Conservation (phyloP, 1,284 basidiomycete species). For the Hymenochaete sp. region DNA sequence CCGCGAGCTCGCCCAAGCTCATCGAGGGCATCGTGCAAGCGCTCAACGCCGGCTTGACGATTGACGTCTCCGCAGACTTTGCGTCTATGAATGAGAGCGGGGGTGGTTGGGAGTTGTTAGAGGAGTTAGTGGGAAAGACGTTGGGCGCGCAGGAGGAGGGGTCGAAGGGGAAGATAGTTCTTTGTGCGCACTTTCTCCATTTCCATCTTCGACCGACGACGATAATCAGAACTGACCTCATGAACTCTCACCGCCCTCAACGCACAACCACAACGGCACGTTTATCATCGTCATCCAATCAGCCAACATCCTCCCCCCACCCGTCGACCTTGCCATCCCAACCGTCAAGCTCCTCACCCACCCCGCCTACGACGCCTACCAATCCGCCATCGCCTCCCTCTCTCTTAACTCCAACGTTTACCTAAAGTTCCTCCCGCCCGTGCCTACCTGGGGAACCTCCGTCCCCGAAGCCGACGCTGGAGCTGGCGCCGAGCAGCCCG, state of each 20-base stretch:
- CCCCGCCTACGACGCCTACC: conserved; percentile 63
- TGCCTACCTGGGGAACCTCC: conserved; percentile 63
- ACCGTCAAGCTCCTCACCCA: conserved; percentile 73
- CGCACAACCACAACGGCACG: conserved; percentile 1
- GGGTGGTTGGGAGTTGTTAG: conserved; percentile 59
- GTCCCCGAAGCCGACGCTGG: conserved; percentile 47
- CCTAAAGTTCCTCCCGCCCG: conserved; percentile 74
- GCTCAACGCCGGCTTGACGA: conserved; percentile 46
- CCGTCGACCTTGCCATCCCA: conserved; percentile 60
- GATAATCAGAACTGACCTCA: too few species aligned
- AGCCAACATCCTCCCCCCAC: conserved; percentile 85
- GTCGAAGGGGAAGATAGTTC: conserved; percentile 48
- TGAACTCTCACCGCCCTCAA: conserved; percentile 4
- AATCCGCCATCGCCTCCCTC: conserved; percentile 64
- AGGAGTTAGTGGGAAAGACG: conserved; percentile 63
- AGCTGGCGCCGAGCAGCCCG: too few species aligned
- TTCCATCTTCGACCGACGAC: background rate
- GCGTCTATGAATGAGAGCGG: conserved; percentile 40
- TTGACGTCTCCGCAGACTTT: conserved; percentile 52
- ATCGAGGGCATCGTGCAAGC: conserved; percentile 55
- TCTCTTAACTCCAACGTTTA: conserved; percentile 68
- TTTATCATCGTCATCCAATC: conserved; percentile 8
- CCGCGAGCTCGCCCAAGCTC: conserved; percentile 36
- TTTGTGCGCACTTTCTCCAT: conserved; percentile 47
- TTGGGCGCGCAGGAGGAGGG: conserved; percentile 30